These are phyloP conservation scores for Teratosphaeria viscida DNA, from an alignment of 2,329 filamentous ascomycete genomes.

Conservation along the genomic window DNA sequence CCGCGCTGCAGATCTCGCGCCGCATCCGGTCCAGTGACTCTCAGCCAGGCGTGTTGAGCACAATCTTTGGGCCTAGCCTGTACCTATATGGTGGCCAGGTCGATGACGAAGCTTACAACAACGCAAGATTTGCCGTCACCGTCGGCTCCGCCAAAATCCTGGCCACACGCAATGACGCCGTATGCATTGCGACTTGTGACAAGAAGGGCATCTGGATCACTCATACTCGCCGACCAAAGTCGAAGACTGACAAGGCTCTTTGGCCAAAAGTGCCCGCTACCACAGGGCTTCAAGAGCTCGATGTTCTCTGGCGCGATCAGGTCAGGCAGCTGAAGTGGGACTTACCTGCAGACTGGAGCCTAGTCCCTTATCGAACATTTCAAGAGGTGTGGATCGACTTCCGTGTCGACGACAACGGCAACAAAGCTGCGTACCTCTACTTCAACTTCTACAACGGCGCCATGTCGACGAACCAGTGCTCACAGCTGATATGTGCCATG, in stretches of 20 bases:
- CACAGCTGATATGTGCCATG: constrained; percentile 27
- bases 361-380: constrained; percentile 22
- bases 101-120: constrained; percentile 20
- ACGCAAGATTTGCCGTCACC: background rate
- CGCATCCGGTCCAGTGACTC: constrained; percentile 33
- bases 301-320: constrained; percentile 19
- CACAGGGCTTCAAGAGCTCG: constrained; percentile 26
- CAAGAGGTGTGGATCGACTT: constrained; percentile 34
- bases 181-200: constrained; percentile 31
- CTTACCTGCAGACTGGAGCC: constrained; percentile 20
- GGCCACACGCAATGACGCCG: constrained; percentile 24
- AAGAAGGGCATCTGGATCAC: constrained; percentile 34
- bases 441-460: constrained; percentile 37
- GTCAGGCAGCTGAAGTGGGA: constrained; percentile 10
- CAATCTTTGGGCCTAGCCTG: constrained; percentile 27
- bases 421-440: constrained; percentile 30
- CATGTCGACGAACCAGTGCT: constrained; percentile 33
- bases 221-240: constrained; percentile 30
- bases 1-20: constrained; percentile 31
- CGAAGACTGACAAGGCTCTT: constrained; percentile 27
- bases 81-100: constrained; percentile 34
- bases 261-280: constrained; percentile 35
- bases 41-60: constrained; percentile 32
- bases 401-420: constrained; percentile 16
- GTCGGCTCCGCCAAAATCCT: constrained; percentile 20